Percentiles rank a stretch among this genome's conserved stretches.
These are phyloP conservation scores for Iris macrosiphon DNA, from an alignment of 106 monocot species.

Conservation along the genomic window DNA sequence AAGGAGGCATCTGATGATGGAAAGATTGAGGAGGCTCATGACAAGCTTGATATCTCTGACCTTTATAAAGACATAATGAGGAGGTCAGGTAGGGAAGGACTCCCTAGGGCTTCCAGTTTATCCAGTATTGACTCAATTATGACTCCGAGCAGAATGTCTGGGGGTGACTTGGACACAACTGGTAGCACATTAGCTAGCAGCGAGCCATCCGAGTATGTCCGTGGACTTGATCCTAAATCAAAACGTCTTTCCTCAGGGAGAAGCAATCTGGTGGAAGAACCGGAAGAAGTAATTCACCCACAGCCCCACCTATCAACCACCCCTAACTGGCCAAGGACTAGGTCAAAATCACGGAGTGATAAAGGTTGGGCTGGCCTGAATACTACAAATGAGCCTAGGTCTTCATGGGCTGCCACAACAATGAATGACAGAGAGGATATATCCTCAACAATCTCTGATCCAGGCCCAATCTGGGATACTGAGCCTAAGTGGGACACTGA, in stretches of 20 bases:
- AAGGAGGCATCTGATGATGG: slow-evolving; percentile 28
- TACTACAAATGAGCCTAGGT: slow-evolving; percentile 53
- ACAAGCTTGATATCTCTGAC: slow-evolving; percentile 20
- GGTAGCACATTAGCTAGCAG: slow-evolving; percentile 53
- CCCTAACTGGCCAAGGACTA: slow-evolving; percentile 76
- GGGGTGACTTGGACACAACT: slow-evolving; percentile 46
- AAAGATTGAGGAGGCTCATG: slow-evolving; percentile 13
- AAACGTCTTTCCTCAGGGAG: slow-evolving; percentile 71
- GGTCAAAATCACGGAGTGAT: slow-evolving; percentile 76
- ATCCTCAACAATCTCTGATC: slow-evolving; percentile 82
- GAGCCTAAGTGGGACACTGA: slow-evolving; percentile 70
- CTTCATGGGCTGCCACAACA: slow-evolving; percentile 45
- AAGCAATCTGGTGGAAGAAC: slow-evolving; percentile 53
- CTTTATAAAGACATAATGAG: slow-evolving; percentile 39
- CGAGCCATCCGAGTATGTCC: slow-evolving; percentile 91
- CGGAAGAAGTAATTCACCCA: slow-evolving; percentile 83
- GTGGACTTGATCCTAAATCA: slow-evolving; percentile 78
- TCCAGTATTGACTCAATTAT: slow-evolving; percentile 80
- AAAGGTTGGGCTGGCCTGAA: slow-evolving; percentile 58
- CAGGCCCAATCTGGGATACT: slow-evolving; percentile 61
- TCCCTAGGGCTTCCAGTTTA: slow-evolving; percentile 57
- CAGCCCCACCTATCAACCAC: slow-evolving; percentile 43
- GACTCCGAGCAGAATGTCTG: slow-evolving; percentile 57
- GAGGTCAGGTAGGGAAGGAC: slow-evolving; percentile 40
- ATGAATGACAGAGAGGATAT: slow-evolving; percentile 71